Evolutionary conservation across 257 asterid genomes (phyloP).

Genomic region (Misopates orontium): DNA sequence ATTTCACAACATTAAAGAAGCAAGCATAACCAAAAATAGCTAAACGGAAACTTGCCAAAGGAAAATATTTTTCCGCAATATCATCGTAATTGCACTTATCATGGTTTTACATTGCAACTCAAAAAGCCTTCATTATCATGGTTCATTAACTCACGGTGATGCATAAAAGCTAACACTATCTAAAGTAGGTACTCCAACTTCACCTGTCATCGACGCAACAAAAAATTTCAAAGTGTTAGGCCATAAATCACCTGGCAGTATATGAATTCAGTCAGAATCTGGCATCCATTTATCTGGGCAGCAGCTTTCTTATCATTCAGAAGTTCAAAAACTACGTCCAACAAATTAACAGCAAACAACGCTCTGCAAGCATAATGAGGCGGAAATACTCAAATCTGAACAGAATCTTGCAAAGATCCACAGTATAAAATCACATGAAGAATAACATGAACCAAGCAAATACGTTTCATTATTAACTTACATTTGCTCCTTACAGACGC

Average conservation of each 20-base stretch:
- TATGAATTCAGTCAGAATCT: slow-evolving; percentile 68
- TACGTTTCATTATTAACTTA: slow-evolving; percentile 40
- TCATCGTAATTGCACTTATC: neutral
- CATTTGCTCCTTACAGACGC: slow-evolving; percentile 85
- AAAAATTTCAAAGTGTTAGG: neutral
- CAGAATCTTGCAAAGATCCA: slow-evolving; percentile 15
- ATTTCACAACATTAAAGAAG: neutral
- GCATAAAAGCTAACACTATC: slow-evolving; percentile 21
- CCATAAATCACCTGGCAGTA: slow-evolving; percentile 70
- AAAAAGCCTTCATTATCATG: neutral
- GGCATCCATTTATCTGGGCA: slow-evolving; percentile 72
- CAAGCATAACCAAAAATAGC: slow-evolving; percentile 1
- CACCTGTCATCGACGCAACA: slow-evolving; percentile 1
- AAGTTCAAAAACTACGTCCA: slow-evolving; percentile 67
- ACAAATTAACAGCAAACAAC: slow-evolving; percentile 67
- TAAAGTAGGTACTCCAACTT: slow-evolving; percentile 8
- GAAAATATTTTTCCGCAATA: neutral
- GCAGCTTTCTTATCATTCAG: slow-evolving; percentile 70
- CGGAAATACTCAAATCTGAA: slow-evolving; percentile 5
- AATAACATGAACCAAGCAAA: neutral
- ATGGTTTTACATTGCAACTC: slow-evolving; percentile 1
- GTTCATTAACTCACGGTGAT: slow-evolving; percentile 10
- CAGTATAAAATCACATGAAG: neutral
- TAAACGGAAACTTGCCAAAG: neutral
- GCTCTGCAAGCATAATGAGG: slow-evolving; percentile 64